Evolutionary conservation across 176 grass and related monocot species (phyloP).

Genomic region (Rhipidocladum racemiflorum): DNA sequence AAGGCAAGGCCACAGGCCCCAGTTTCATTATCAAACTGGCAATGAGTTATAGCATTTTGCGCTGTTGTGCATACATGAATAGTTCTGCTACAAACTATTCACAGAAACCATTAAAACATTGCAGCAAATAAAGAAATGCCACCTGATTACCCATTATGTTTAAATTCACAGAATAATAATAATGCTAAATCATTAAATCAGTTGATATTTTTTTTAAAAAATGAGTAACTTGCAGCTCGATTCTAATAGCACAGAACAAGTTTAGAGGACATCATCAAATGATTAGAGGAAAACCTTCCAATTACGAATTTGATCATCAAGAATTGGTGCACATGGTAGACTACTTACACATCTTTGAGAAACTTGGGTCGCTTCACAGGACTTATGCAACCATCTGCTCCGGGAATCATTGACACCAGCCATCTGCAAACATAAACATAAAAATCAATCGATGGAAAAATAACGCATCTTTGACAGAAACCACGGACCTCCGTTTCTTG

Average conservation of each 20-base stretch:
- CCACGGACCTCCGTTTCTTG: slow-evolving; percentile 32
- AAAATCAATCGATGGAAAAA: neutral
- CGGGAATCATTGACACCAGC: too few relatives aligned
- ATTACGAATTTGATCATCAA: neutral
- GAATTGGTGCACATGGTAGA: neutral
- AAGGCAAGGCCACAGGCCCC: neutral
- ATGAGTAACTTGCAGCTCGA: neutral
- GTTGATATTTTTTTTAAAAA: neutral
- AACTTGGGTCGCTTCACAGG: slow-evolving; percentile 38
- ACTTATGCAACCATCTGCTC: neutral
- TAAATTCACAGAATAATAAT: neutral
- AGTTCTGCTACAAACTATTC: neutral
- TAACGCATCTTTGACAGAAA: too few relatives aligned
- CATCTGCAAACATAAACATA: neutral
- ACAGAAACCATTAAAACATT: neutral
- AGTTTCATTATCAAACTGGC: neutral
- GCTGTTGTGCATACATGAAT: neutral
- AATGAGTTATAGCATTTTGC: neutral
- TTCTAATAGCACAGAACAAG: neutral
- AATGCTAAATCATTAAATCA: neutral
- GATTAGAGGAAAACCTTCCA: neutral
- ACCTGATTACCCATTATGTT: neutral
- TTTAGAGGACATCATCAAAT: neutral
- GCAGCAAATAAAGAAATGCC: neutral
- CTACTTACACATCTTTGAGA: slow-evolving; percentile 25